Evolutionary conservation across 352 stramenopile genomes (phyloP), one percentile per base, ranked within the genome.

Genomic region (Globisporangium camurandrum): DNA sequence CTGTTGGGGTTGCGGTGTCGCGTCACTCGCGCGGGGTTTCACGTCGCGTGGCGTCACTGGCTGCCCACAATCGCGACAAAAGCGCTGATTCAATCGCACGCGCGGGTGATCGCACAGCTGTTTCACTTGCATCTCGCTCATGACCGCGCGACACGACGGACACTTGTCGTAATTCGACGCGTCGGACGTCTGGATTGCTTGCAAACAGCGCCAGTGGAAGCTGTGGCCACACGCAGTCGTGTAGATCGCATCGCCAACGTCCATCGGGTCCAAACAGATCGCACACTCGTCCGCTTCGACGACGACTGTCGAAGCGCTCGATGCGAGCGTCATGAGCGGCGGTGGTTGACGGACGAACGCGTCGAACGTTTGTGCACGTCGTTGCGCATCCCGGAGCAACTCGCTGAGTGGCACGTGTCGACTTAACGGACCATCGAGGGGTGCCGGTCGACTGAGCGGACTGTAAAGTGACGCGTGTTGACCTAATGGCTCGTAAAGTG

Each of bases 151-250:
- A 51, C 82, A 93, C 28, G 82, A 90, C 17, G 82, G 82, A 26
- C 82, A 93, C 41, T 91, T 87, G 59, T 93, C 82, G 38, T 82
- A 88, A 42, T 93, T 93, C 37, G 75, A 85, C 27, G 71, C 73
- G 46, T 87, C 76, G 22, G 79, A 91, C 17, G 64, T 67, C 57
- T 90, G 78, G 38, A 91, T 93, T 17, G 87, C 79, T 49, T 93
- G 89, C 1, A 93, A 59, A 50, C 82, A 93, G 24, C 69, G 73
- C 79, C 78, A 93, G 51, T 93, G 82, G 66, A 93, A 93, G 52
- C 74, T 88, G 56, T 93, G 82, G 40, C 79, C 79, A 51, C 82
- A 93, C 17, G 74, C 72, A 7, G 82, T 93, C 34, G 82, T 93
- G 50, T 83, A 89, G 53, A 93, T 89, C 12, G 82, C 82, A 30